Conservation (phyloP, 176 grass and related monocot species). For the Lolium perenne region DNA sequence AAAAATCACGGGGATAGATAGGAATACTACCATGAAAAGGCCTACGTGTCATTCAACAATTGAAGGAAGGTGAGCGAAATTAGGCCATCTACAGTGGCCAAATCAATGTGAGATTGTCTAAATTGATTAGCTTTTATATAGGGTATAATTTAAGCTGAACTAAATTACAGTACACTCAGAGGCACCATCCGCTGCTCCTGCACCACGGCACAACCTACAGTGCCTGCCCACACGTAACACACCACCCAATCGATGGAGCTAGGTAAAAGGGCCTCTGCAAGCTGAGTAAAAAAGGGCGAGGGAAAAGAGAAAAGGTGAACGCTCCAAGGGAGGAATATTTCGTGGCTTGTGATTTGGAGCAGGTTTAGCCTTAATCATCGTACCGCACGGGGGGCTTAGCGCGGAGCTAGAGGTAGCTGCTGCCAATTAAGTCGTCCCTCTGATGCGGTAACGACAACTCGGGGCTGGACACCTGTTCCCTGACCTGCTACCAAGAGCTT, state of each 20-base stretch:
- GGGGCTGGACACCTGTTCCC: slow-evolving; percentile 38
- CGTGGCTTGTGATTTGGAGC: slow-evolving; percentile 23
- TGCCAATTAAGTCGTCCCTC: neutral
- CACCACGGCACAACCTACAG: slow-evolving; percentile 8
- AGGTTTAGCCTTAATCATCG: slow-evolving; percentile 33
- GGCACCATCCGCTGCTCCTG: slow-evolving; percentile 27
- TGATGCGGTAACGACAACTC: slow-evolving; percentile 45
- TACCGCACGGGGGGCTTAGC: slow-evolving; percentile 44
- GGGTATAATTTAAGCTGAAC: too few relatives aligned
- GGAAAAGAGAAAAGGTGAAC: neutral
- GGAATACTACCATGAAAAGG: too few relatives aligned
- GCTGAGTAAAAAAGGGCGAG: slow-evolving; percentile 3
- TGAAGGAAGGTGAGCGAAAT: too few relatives aligned
- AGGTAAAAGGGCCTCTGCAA: slow-evolving; percentile 16
- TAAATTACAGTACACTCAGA: neutral
- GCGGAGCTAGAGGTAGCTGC: neutral
- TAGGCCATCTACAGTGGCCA: too few relatives aligned
- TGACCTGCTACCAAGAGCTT: neutral
- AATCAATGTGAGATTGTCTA: too few relatives aligned
- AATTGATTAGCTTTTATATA: too few relatives aligned
- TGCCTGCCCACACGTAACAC: slow-evolving; percentile 5
- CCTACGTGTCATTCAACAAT: too few relatives aligned
- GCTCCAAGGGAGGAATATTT: slow-evolving; percentile 43
- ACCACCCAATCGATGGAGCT: slow-evolving; percentile 19
- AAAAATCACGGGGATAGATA: too few relatives aligned